phyloP scores from a whole-genome alignment of 2,329 filamentous ascomycete species.

The Stachybotrys elegans region DNA sequence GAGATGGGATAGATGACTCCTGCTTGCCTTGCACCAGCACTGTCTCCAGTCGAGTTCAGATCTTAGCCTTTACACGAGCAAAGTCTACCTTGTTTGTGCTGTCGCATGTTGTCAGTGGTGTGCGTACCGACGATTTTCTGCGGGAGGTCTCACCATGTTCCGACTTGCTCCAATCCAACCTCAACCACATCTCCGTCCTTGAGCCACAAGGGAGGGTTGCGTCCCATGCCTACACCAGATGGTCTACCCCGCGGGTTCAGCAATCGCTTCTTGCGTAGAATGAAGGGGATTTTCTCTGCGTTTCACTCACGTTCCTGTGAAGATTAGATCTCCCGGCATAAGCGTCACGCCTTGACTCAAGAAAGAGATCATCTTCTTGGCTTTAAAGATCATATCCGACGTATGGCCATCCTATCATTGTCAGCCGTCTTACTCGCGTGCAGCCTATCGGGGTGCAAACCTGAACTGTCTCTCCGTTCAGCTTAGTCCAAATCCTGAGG shows the following conservation, averaged over 20 bases:
- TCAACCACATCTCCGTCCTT: slow-evolving; percentile 67
- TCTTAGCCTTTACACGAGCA: slow-evolving; percentile 18
- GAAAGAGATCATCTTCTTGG: slow-evolving; percentile 54
- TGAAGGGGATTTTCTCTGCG: background rate
- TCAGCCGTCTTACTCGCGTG: slow-evolving; percentile 1
- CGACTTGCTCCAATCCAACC: slow-evolving; percentile 62
- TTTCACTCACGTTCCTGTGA: slow-evolving; percentile 54
- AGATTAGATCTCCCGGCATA: slow-evolving; percentile 60
- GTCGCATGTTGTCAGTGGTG: no score
- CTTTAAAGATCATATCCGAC: slow-evolving; percentile 58
- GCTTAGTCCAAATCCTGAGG: slow-evolving; percentile 49
- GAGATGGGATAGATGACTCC: no score
- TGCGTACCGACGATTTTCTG: no score
- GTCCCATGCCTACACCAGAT: slow-evolving; percentile 66
- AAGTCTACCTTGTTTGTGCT: slow-evolving; percentile 28
- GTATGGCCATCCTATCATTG: slow-evolving; percentile 44
- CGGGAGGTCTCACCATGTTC: slow-evolving; percentile 38
- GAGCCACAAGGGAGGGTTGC: slow-evolving; percentile 61
- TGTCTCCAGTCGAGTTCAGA: no score
- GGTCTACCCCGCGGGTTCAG: slow-evolving; percentile 37
- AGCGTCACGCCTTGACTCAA: slow-evolving; percentile 58
- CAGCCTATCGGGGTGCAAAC: slow-evolving; percentile 17
- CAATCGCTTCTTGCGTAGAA: slow-evolving; percentile 3
- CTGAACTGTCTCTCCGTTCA: slow-evolving; percentile 57
- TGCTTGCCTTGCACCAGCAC: no score